Conservation (phyloP, 371 early-diverging fungal species). For the Apophysomyces ossiformis region DNA sequence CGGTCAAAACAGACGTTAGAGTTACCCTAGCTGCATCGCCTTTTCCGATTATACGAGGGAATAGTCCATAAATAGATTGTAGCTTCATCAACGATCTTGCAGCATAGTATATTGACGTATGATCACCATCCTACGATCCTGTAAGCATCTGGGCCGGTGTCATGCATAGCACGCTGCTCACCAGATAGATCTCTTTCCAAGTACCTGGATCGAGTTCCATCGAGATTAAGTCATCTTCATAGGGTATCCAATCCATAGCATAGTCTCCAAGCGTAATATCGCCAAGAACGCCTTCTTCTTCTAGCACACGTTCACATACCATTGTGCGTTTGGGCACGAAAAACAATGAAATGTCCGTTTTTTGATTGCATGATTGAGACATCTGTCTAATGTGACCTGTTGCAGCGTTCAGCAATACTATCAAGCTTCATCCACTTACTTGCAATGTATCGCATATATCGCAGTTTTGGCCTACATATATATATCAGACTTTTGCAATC, state of each 20-base stretch:
- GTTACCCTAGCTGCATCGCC: constrained; percentile 81
- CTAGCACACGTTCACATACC: constrained; percentile 86
- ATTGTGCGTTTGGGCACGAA: constrained; percentile 90
- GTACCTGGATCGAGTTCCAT: constrained; percentile 79
- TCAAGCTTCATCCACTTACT: constrained; percentile 47
- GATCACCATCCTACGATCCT: constrained; percentile 76
- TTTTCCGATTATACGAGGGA: constrained; percentile 90
- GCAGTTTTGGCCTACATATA: constrained; percentile 78
- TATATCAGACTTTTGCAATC: constrained; percentile 81
- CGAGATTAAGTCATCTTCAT: constrained; percentile 90
- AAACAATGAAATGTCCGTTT: constrained; percentile 71
- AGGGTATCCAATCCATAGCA: constrained; percentile 88
- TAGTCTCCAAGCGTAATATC: constrained; percentile 86
- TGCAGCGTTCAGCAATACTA: background rate
- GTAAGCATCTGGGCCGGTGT: background rate
- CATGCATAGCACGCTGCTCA: constrained; percentile 22
- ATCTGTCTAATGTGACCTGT: constrained; percentile 50
- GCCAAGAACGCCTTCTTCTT: constrained; percentile 90
- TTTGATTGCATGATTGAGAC: constrained; percentile 28
- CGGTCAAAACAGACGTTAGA: background rate
- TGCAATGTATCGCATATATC: constrained; percentile 83
- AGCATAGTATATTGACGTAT: constrained; percentile 76
- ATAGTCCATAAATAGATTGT: constrained; percentile 84
- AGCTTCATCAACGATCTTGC: constrained; percentile 87
- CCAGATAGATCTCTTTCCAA: constrained; percentile 84